Base-by-base conservation (phyloP, 805 yeast species). In the Yarrowia sp. region DNA sequence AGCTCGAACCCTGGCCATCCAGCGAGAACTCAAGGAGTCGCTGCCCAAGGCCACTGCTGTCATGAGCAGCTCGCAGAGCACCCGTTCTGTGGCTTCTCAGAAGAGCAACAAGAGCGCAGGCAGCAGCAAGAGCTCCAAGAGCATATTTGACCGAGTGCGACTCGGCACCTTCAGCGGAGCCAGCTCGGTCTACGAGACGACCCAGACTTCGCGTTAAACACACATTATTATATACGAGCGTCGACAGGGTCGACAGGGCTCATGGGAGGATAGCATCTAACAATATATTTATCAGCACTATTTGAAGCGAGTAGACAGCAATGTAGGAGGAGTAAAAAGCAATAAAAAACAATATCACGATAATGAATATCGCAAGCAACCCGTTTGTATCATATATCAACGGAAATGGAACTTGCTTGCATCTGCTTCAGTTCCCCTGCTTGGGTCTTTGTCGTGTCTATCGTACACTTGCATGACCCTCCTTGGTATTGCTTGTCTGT, bases 1-100 rank as follows among this genome's bases (percentile, higher is more conserved):
- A 55, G 47, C 61, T 28, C 61, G 61, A 38, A 55, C 61, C 36
- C 38, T 55, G 45, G 61, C 61, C 36, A 55, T 55, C 47, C 61
- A 55, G 61, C 61, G 61, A 31, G 61, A 55, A 13, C 61, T 55
- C 47, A 55, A 55, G 38, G 61, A 55, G 47, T 39, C 47, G 31
- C 61, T 55, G 36, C 61, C 61, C 38, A 38, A 31, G 38, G 58
- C 58, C 14, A 36, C 36, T 4, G 47, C 36, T 31, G 61, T 55
- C 38, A 28, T 55, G 47, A 39, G 47, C 45, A 35, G 43, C 10
- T 35, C 43, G 35, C 61, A 55, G 38, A 39, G 47, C 38, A 55
- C 61, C 15, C 47, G 61, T 1, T 39, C 47, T 17, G 47, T 55
- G 39, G 47, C 45, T 8, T 55, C 61, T 10, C 61, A 41, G 47